Percentiles rank a stretch among this genome's conserved stretches.
Conservation (phyloP, 257 asterid species). For the Catharanthus roseus region DNA sequence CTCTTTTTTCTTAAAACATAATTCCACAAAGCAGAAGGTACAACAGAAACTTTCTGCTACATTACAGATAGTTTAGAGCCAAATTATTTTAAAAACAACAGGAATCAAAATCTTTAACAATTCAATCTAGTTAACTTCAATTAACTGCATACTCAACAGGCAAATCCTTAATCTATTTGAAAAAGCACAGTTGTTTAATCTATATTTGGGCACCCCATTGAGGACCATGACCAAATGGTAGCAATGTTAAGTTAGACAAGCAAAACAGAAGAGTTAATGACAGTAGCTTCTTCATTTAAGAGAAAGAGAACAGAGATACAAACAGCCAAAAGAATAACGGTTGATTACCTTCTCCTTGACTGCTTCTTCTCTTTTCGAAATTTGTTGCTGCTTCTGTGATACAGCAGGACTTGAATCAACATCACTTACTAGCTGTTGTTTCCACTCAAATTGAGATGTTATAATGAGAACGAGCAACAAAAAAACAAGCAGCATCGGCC, state of each 20-base stretch:
- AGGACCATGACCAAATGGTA: not conserved
- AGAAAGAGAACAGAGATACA: constrained; percentile 7
- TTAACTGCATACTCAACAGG: not conserved
- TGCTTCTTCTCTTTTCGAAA: constrained; percentile 60
- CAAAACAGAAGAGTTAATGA: not conserved
- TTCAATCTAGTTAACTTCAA: not conserved
- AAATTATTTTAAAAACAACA: not conserved
- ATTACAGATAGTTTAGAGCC: not conserved
- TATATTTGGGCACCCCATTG: not conserved
- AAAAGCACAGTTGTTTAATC: constrained; percentile 6
- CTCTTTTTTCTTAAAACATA: not conserved
- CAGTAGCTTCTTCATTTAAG: not conserved
- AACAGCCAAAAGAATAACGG: not conserved
- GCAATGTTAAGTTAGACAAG: not conserved
- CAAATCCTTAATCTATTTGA: not conserved
- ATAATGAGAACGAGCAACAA: constrained; percentile 61
- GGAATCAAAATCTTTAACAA: not conserved
- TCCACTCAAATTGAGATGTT: constrained; percentile 92
- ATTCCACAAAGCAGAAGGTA: not conserved
- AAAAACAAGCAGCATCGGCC: constrained; percentile 68
- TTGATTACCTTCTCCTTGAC: constrained; percentile 69
- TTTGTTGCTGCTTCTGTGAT: constrained; percentile 59
- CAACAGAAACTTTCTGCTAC: not conserved
- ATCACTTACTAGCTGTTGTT: constrained; percentile 57
- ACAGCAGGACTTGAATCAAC: constrained; percentile 47